Evolutionary conservation across 306 rosid species (phyloP), one percentile per base, ranked within the genome.

Genomic region (Quercus wislizeni): DNA sequence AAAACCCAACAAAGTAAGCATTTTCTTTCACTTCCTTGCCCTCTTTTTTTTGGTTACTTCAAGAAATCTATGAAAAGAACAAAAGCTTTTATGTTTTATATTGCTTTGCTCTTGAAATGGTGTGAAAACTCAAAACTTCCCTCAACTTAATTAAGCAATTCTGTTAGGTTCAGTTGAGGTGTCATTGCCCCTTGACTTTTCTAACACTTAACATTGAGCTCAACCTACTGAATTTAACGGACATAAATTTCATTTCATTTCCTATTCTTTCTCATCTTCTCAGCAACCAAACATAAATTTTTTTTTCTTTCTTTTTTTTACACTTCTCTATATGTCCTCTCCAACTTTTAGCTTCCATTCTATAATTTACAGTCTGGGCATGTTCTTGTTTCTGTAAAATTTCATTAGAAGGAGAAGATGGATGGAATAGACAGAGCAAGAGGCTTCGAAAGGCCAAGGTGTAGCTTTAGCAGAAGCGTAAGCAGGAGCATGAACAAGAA

Each of bases 401-500:
- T 11, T 23, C 65, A 23, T 7, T 23, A 59, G 31, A 19, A 35
- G 14, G n/a, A 68, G 52, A 35, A 76, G 8, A 92, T 92, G 97
- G 97, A 92, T 23, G 78, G 78, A 19, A 8, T 64, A 6, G 88
- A 77, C 19, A 74, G 18, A 56, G n/a, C 59, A 0, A 68, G 5
- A 62, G 79, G 75, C 0, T 23, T 76, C 7, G 57, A 33, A 28
- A 80, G 84, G 83, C 68, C 31, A 14, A 62, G 79, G 49, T 71
- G 49, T 19, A 82, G 85, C 79, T 56, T 77, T 31, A 70, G 86
- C 64, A 63, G 83, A 51, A 94, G 92, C 80, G 43, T 90, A 73
- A 87, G 94, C 71, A 84, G 86, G 85, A 91, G 91, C 63, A 38
- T 90, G 46, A 91, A 97, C 82, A 80, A 87, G 28, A 88, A 89